phyloP scores from a whole-genome alignment of 768 basidiomycete species.

The Termitomyces sp. region DNA sequence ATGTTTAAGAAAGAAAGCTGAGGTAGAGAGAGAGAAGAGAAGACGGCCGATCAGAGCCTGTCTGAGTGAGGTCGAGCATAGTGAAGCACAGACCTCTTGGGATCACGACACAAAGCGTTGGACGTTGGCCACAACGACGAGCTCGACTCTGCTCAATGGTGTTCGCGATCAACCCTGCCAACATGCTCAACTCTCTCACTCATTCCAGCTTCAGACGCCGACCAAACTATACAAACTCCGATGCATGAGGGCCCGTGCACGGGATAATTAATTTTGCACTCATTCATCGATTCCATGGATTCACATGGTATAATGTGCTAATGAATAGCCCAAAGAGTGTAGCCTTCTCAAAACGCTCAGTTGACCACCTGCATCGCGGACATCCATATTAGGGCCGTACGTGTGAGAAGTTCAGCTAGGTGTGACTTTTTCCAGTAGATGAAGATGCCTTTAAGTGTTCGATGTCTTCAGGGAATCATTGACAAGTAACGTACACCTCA shows the following conservation, averaged over 20 bases:
- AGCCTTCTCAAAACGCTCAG: neutral
- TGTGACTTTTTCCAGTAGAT: neutral
- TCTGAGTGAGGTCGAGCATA: conserved; percentile 80
- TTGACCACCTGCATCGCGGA: neutral
- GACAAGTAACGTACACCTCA: no score
- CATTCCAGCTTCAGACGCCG: conserved; percentile 37
- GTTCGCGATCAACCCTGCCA: conserved; percentile 56
- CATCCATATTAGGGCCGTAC: neutral
- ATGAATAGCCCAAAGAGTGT: no score
- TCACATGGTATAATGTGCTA: no score
- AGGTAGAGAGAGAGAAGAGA: conserved; percentile 53
- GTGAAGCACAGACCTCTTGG: conserved; percentile 91
- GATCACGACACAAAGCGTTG: conserved; percentile 49
- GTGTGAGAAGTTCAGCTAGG: neutral
- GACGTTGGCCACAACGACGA: conserved; percentile 36
- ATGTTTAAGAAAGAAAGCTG: conserved; percentile 59
- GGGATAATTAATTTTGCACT: neutral
- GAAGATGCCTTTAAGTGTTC: neutral
- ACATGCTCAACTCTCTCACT: conserved; percentile 16
- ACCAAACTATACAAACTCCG: conserved; percentile 13
- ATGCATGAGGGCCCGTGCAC: conserved; percentile 12
- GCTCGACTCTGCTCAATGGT: conserved; percentile 38
- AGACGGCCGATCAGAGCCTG: conserved; percentile 68
- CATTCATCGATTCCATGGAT: no score
- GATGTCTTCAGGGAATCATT: no score